Conservation (phyloP, 2,329 filamentous ascomycete genomes). For the Remersonia thermophila region DNA sequence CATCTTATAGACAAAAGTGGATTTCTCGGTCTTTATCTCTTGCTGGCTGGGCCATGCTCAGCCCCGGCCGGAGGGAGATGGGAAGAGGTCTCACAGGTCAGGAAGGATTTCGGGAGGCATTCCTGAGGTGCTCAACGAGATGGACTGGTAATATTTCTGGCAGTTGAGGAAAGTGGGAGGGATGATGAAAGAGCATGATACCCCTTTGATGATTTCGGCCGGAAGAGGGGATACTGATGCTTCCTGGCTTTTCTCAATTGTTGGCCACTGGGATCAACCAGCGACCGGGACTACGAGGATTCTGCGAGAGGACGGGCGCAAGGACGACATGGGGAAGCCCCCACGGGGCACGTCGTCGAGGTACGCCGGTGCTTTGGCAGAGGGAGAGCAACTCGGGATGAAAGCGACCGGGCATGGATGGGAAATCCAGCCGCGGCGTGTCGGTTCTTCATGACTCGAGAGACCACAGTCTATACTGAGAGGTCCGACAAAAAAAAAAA, state of each 20-base stretch:
- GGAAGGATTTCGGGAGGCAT: conserved; percentile 9
- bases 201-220: conserved; percentile 18
- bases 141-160: conserved; percentile 19
- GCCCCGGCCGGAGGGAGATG: too few relatives aligned
- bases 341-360: too few relatives aligned
- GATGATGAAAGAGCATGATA: conserved; percentile 19
- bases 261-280: conserved; percentile 6
- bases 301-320: background rate
- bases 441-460: too few relatives aligned
- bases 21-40: conserved; percentile 45
- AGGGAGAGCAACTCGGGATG: too few relatives aligned
- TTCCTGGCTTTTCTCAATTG: conserved; percentile 3
- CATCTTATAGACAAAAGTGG: conserved; percentile 52
- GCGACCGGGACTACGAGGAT: too few relatives aligned
- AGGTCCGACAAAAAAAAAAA: too few relatives aligned
- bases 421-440: too few relatives aligned
- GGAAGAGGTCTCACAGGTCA: background rate
- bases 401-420: too few relatives aligned
- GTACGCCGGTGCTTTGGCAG: too few relatives aligned
- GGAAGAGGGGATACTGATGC: conserved; percentile 12
- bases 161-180: conserved; percentile 16
- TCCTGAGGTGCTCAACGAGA: conserved; percentile 14
- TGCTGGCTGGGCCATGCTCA: conserved; percentile 22
- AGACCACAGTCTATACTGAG: too few relatives aligned
- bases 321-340: too few relatives aligned